phyloP scores from a whole-genome alignment of 1,139 yeast species.

The Ashbya aceris region DNA sequence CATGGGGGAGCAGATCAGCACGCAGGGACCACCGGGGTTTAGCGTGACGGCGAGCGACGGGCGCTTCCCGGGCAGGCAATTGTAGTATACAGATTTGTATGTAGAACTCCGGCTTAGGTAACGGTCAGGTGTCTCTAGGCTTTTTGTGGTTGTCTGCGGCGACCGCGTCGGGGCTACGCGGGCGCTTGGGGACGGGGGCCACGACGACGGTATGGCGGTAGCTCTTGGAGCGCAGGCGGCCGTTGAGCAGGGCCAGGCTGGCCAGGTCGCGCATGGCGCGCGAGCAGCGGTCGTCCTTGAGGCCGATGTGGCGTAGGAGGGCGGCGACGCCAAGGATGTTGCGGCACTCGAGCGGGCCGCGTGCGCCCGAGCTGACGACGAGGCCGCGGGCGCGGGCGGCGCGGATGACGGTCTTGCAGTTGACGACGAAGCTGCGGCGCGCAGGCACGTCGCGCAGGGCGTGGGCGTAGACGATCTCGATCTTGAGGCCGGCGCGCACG shows the following conservation, averaged over 20 bases:
- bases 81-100: too few relatives aligned
- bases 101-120: too few relatives aligned
- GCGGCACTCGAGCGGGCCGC: slow-evolving; percentile 48
- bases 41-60: too few relatives aligned
- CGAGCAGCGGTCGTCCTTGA: slow-evolving; percentile 44
- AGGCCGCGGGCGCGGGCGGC: slow-evolving; percentile 77
- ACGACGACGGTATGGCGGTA: slow-evolving; percentile 57
- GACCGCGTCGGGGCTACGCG: slow-evolving; percentile 1
- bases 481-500: slow-evolving; percentile 61
- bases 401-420: slow-evolving; percentile 67
- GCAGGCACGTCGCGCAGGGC: slow-evolving; percentile 37
- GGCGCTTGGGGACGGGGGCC: slow-evolving; percentile 25
- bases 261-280: slow-evolving; percentile 53
- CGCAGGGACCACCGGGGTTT: too few relatives aligned
- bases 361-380: slow-evolving; percentile 70
- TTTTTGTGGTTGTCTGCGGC: background rate
- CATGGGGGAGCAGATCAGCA: too few relatives aligned
- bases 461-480: slow-evolving; percentile 67
- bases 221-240: slow-evolving; percentile 60
- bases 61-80: too few relatives aligned
- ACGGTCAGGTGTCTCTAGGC: too few relatives aligned
- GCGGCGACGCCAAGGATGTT: slow-evolving; percentile 61
- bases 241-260: slow-evolving; percentile 55
- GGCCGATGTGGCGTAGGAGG: slow-evolving; percentile 59
- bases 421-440: slow-evolving; percentile 57